Evolutionary conservation across 441 rosid genomes (phyloP).

Genomic region (Syzygium syzygioides): DNA sequence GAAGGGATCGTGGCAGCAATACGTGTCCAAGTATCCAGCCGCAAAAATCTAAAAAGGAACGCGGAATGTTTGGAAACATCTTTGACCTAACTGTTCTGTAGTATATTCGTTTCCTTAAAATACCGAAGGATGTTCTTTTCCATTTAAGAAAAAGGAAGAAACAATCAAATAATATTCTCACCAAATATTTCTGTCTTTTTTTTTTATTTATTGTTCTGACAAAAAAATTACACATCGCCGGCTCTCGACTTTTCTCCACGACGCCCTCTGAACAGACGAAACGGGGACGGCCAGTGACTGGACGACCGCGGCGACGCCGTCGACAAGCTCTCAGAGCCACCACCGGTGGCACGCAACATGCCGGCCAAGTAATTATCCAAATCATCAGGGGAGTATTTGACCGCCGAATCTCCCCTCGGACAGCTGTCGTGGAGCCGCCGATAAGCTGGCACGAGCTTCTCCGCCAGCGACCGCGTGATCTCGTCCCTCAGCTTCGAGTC

Average conservation of each 20-base stretch:
- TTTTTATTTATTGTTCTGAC: neutral
- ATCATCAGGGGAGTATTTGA: constrained; percentile 64
- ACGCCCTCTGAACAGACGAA: neutral
- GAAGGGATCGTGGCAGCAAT: neutral
- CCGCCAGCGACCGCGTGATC: constrained; percentile 41
- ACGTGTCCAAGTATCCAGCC: neutral
- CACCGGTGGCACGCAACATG: constrained; percentile 37
- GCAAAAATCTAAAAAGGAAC: neutral
- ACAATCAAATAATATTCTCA: neutral
- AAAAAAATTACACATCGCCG: neutral
- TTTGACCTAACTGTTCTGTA: neutral
- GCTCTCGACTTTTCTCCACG: neutral
- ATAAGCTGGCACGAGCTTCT: constrained; percentile 36
- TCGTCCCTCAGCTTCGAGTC: constrained; percentile 55
- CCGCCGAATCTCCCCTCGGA: constrained; percentile 8
- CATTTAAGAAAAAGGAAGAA: neutral
- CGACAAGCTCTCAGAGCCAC: constrained; percentile 32
- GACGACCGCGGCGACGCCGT: constrained; percentile 21
- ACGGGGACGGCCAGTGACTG: neutral
- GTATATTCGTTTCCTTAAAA: neutral
- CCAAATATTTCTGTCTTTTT: too few species aligned
- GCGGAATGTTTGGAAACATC: neutral
- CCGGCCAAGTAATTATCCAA: constrained; percentile 60
- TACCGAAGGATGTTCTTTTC: neutral
- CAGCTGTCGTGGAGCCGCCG: constrained; percentile 27